Evolutionary conservation across 768 basidiomycete genomes (phyloP).

Genomic region (Boletus subcaerulescens): DNA sequence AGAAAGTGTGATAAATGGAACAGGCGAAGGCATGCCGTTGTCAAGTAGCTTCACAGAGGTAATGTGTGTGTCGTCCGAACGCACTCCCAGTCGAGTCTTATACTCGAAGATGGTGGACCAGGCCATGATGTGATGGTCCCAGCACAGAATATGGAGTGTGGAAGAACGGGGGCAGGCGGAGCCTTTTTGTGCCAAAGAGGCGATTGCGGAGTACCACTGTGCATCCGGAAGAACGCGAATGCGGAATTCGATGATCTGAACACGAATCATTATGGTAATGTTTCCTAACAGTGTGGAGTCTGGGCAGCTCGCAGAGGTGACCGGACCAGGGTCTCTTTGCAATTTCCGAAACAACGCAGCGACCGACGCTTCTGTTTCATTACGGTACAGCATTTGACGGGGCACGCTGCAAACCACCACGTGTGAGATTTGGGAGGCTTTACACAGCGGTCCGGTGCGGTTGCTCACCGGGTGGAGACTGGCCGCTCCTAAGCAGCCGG

Average conservation of each 20-base stretch:
- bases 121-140: constrained; percentile 18
- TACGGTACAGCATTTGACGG: too few relatives aligned
- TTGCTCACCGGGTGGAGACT: constrained; percentile 12
- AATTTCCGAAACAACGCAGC: constrained; percentile 29
- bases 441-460: constrained; percentile 6
- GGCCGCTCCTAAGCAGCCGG: constrained; percentile 12
- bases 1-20: constrained; percentile 26
- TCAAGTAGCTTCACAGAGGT: constrained; percentile 14
- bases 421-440: too few relatives aligned
- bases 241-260: constrained; percentile 6
- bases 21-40: constrained; percentile 26
- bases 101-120: constrained; percentile 13
- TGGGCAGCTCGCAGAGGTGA: constrained; percentile 9
- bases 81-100: constrained; percentile 13
- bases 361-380: constrained; percentile 16
- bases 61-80: constrained; percentile 13
- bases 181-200: constrained; percentile 16
- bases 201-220: constrained; percentile 5
- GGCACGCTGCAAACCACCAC: too few relatives aligned
- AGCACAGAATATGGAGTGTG: constrained; percentile 15
- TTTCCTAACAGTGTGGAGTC: not conserved
- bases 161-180: not conserved
- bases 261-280: constrained; percentile 8
- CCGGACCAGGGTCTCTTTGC: constrained; percentile 5
- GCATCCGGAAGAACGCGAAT: constrained; percentile 8